A percentile compares a stretch with the other conserved stretches of the same genome.
phyloP scores from a whole-genome alignment of 2,329 filamentous ascomycete species.

The Paraconiothyrium sp. region DNA sequence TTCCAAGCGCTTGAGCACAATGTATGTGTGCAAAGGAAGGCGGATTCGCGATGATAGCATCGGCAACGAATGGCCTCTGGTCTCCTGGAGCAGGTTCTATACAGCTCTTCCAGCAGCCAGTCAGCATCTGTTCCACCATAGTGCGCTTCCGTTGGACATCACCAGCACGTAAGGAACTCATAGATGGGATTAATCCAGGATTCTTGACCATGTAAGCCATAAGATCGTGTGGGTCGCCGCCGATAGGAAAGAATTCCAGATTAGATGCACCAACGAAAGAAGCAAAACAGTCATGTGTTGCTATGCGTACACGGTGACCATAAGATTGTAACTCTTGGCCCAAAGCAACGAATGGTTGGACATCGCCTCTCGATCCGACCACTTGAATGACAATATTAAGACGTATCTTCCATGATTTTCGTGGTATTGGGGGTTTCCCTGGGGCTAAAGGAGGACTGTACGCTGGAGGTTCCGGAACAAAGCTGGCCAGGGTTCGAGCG shows the following conservation, averaged over 20 bases:
- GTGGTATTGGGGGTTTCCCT: neutral
- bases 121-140: constrained; percentile 36
- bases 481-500: constrained; percentile 8
- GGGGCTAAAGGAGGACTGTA: neutral
- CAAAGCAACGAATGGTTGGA: constrained; percentile 68
- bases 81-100: constrained; percentile 46
- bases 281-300: constrained; percentile 35
- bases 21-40: constrained; percentile 80
- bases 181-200: constrained; percentile 49
- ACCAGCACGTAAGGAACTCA: constrained; percentile 34
- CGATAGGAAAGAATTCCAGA: constrained; percentile 49
- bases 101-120: constrained; percentile 42
- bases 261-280: constrained; percentile 28
- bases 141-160: constrained; percentile 45
- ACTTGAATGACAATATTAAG: constrained; percentile 66
- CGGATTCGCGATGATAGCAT: constrained; percentile 80
- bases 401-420: constrained; percentile 12
- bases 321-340: constrained; percentile 57
- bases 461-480: constrained; percentile 10
- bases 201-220: constrained; percentile 64
- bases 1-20: constrained; percentile 74
- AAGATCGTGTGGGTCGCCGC: constrained; percentile 48
- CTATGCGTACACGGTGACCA: constrained; percentile 41
- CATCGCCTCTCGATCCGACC: constrained; percentile 63
- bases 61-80: constrained; percentile 76